phyloP scores from a whole-genome alignment of 495 filamentous ascomycete genomes.

The Pyrenula massariospora region DNA sequence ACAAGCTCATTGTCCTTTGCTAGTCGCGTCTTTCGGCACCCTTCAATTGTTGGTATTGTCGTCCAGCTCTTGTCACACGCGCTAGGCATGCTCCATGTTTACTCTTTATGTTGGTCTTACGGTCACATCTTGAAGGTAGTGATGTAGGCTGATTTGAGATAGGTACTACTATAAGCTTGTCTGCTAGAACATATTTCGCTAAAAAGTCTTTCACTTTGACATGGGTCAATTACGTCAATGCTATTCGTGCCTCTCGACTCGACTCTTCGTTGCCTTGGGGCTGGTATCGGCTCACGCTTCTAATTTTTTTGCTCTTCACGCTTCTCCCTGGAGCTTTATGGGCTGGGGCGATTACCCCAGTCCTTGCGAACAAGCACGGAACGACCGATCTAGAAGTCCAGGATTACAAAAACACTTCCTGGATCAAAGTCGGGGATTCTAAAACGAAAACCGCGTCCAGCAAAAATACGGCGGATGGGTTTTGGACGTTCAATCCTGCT shows the following conservation, averaged over 20 bases:
- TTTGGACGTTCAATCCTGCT: constrained; percentile 3
- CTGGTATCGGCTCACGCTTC: neutral
- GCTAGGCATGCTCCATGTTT: neutral
- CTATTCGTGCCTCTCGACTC: neutral
- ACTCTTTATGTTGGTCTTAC: neutral
- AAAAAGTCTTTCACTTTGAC: neutral
- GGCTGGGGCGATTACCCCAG: constrained; percentile 23
- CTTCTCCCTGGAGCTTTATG: constrained; percentile 12
- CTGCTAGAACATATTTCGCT: neutral
- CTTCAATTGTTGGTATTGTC: neutral
- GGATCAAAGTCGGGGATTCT: constrained; percentile 9
- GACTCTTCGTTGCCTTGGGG: neutral
- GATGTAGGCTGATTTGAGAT: too few relatives aligned
- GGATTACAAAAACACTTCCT: constrained; percentile 14
- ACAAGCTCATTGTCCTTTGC: neutral
- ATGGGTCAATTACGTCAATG: neutral
- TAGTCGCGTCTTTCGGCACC: neutral
- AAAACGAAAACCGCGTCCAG: constrained; percentile 4
- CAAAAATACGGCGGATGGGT: constrained; percentile 1
- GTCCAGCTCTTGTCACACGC: neutral
- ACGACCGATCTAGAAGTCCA: constrained; percentile 9
- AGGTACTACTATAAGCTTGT: neutral
- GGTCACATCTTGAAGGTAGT: too few relatives aligned
- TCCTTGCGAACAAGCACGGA: constrained; percentile 1
- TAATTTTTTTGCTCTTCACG: neutral